phyloP scores from a whole-genome alignment of 495 filamentous ascomycete genomes.

The Hypoxylon rickii region DNA sequence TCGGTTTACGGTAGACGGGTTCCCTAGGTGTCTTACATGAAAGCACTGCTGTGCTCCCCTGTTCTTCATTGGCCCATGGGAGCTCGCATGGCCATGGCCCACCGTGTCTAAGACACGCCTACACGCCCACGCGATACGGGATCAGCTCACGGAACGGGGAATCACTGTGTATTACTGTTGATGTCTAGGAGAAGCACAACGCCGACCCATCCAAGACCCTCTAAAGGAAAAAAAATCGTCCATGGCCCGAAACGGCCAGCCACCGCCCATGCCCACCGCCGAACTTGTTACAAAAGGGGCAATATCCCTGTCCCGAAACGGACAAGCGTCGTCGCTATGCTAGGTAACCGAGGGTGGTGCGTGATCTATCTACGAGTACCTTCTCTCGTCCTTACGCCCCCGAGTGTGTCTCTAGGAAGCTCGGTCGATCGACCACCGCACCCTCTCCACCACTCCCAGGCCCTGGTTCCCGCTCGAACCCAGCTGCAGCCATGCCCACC shows the following conservation, averaged over 20 bases:
- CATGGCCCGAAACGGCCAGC: slow-evolving; percentile 21
- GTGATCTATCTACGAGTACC: slow-evolving; percentile 36
- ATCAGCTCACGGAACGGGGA: slow-evolving; percentile 29
- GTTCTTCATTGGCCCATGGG: slow-evolving; percentile 8
- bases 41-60: slow-evolving; percentile 6
- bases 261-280: slow-evolving; percentile 21
- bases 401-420: slow-evolving; percentile 36
- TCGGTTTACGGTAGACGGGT: slow-evolving; percentile 24
- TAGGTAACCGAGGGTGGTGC: slow-evolving; percentile 12
- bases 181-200: slow-evolving; percentile 22
- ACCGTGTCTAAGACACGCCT: slow-evolving; percentile 30
- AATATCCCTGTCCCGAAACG: slow-evolving; percentile 42
- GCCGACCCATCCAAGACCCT: slow-evolving; percentile 28
- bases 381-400: slow-evolving; percentile 25
- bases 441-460: slow-evolving; percentile 7
- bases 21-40: slow-evolving; percentile 14
- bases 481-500: slow-evolving; percentile 27
- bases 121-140: slow-evolving; percentile 27
- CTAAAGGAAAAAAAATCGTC: slow-evolving; percentile 34
- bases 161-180: slow-evolving; percentile 37
- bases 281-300: slow-evolving; percentile 39
- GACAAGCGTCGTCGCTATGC: slow-evolving; percentile 34
- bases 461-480: slow-evolving; percentile 19
- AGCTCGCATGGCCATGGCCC: slow-evolving; percentile 6
- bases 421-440: slow-evolving; percentile 5